These are phyloP conservation scores for Cucumis cinereus DNA, from an alignment of 306 rosid species.

Conservation along the genomic window DNA sequence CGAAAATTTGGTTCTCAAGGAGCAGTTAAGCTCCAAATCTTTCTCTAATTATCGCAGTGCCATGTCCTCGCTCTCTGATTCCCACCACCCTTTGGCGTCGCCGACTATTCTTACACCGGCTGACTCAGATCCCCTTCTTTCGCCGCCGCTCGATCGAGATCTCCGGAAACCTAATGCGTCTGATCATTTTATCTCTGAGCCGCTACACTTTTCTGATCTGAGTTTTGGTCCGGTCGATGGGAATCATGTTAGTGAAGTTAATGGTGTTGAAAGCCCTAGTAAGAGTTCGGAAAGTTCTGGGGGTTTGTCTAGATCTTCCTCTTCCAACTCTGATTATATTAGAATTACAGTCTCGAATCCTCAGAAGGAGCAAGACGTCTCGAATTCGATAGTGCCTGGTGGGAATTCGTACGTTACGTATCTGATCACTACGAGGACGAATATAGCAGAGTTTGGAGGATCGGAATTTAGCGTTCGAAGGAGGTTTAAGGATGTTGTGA, in stretches of 20 bases:
- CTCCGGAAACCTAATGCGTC: slow-evolving; percentile 25
- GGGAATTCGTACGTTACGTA: slow-evolving; percentile 48
- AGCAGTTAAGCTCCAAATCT: slow-evolving; percentile 29
- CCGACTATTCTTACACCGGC: slow-evolving; percentile 15
- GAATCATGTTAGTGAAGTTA: slow-evolving; percentile 18
- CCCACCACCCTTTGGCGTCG: slow-evolving; percentile 37
- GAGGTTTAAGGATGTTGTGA: slow-evolving; percentile 78
- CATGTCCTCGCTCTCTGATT: slow-evolving; percentile 39
- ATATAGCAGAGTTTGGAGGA: slow-evolving; percentile 49
- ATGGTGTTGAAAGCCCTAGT: slow-evolving; percentile 44
- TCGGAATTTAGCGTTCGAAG: slow-evolving; percentile 61
- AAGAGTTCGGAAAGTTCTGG: slow-evolving; percentile 29
- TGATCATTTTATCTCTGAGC: slow-evolving; percentile 44
- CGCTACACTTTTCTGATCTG: slow-evolving; percentile 61
- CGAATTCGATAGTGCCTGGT: slow-evolving; percentile 77
- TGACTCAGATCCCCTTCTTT: slow-evolving; percentile 28
- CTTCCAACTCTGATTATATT: slow-evolving; percentile 39
- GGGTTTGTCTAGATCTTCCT: slow-evolving; percentile 30
- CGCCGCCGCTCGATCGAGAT: slow-evolving; percentile 32
- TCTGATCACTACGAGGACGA: slow-evolving; percentile 62
- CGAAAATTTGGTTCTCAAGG: slow-evolving; percentile 53
- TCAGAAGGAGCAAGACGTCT: slow-evolving; percentile 56
- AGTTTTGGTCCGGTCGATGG: slow-evolving; percentile 60
- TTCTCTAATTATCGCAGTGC: slow-evolving; percentile 63
- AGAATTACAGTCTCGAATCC: slow-evolving; percentile 73